Evolutionary conservation across 2,329 filamentous ascomycete genomes (phyloP).

Genomic region (Epichloe uncinata): DNA sequence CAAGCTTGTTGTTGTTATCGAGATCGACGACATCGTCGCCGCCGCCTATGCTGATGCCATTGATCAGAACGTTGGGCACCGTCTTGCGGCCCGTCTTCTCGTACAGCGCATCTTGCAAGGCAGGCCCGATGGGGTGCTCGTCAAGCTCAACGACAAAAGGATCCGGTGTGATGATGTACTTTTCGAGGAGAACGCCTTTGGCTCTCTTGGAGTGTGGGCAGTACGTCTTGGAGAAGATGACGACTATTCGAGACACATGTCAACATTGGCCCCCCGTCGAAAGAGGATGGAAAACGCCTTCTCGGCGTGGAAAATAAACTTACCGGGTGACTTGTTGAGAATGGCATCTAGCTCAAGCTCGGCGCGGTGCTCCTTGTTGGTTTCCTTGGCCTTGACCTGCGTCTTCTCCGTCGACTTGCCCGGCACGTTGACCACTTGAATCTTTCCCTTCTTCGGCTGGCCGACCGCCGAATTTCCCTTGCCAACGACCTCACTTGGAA

Average conservation of each 20-base stretch:
- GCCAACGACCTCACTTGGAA: constrained; percentile 43
- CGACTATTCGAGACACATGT: constrained; percentile 38
- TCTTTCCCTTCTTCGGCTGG: constrained; percentile 25
- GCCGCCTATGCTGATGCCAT: constrained; percentile 79
- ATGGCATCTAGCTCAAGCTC: constrained; percentile 64
- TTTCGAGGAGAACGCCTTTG: constrained; percentile 71
- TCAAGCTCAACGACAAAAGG: constrained; percentile 90
- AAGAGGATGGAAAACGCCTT: neutral
- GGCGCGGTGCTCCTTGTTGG: constrained; percentile 47
- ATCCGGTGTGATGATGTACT: constrained; percentile 68
- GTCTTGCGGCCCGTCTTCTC: constrained; percentile 69
- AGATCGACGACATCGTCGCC: constrained; percentile 72
- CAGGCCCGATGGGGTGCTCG: constrained; percentile 56
- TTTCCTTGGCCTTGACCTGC: constrained; percentile 27
- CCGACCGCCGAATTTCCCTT: constrained; percentile 44
- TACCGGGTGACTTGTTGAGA: constrained; percentile 74
- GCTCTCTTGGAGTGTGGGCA: constrained; percentile 78
- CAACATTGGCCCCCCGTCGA: neutral
- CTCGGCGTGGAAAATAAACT: constrained; percentile 17
- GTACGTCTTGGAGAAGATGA: constrained; percentile 93
- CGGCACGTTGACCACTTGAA: constrained; percentile 8
- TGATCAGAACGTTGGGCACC: constrained; percentile 84
- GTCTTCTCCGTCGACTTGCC: constrained; percentile 2
- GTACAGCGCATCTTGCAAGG: constrained; percentile 58
- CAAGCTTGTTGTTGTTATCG: constrained; percentile 51